Evolutionary conservation across 1,139 yeast species (phyloP), one percentile per base, ranked within the genome.

Genomic region (Saccharomyces hybrid): DNA sequence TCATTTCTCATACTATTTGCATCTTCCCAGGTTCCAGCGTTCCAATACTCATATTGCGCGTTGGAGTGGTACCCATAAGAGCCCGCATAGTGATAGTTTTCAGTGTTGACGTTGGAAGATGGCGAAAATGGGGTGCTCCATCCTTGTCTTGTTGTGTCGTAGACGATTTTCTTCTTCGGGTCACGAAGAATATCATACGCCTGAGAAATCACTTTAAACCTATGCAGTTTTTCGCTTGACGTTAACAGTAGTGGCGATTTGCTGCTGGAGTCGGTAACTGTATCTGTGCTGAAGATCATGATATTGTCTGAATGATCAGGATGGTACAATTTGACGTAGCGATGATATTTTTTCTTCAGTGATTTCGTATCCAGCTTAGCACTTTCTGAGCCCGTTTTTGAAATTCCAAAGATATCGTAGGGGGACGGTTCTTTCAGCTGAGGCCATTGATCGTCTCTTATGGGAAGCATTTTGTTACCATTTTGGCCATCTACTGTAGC

Each of bases 241-340:
- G 77, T 69, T 30, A 76, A 59, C 50, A 52, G 42, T n/a, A 50
- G 41, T 5, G 25, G 26, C 6, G 49, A 46, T 44, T 42, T 51
- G 20, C 38, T 14, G 13, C 44, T 9, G n/a, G 16, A 28, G 6
- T 56, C 50, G 28, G 55, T 65, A 26, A 74, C 65, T 13, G 70
- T 59, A 4, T 72, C 63, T 5, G 61, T 65, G 14, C 70, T 59
- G n/a, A 66, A 65, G 13, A 75, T 69, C 4, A 84, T 72, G 4
- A 38, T 38, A 2, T 38, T 38, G 8, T 38, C 44, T 4, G 44
- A 38, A 38, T 38, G 44, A 71, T 93, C 99, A 0, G 99, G 98
- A 65, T 93, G 98, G 65, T 93, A 91, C 6, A 83, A 67, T 69
- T 88, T 89, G 14, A 95, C 93, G 54, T 83, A 78, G 54, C 79